Conservation (phyloP, 306 rosid genomes). For the Hippophae tibetana region DNA sequence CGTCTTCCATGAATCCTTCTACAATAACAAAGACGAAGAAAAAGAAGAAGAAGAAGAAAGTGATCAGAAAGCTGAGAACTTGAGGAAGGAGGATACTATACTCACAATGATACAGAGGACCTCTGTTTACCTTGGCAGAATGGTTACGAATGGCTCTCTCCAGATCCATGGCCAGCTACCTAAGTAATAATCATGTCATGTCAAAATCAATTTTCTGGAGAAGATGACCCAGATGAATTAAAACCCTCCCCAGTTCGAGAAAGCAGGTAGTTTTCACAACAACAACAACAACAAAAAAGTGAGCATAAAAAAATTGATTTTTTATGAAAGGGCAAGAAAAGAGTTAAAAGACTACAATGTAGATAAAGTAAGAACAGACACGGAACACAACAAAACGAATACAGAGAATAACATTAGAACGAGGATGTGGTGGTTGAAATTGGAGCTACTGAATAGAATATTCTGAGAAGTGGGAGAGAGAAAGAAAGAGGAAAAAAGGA, state of each 20-base stretch:
- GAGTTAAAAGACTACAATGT: constrained; percentile 34
- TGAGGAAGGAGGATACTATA: neutral
- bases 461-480: constrained; percentile 14
- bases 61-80: constrained; percentile 21
- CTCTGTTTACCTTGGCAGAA: constrained; percentile 54
- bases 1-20: constrained; percentile 91
- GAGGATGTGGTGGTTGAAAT: constrained; percentile 28
- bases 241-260: constrained; percentile 32
- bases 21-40: constrained; percentile 16
- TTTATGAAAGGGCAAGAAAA: constrained; percentile 2
- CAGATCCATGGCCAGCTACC: constrained; percentile 52
- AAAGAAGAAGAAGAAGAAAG: neutral
- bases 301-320: neutral
- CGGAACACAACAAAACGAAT: constrained; percentile 29
- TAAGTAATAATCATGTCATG: constrained; percentile 22
- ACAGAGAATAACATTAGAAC: constrained; percentile 19
- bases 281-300: neutral
- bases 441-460: constrained; percentile 28
- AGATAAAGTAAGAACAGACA: constrained; percentile 45
- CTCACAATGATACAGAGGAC: constrained; percentile 5
- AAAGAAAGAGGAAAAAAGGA: neutral
- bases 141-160: constrained; percentile 46
- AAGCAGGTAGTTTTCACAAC: constrained; percentile 10
- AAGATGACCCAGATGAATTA: constrained; percentile 27
- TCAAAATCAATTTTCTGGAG: constrained; percentile 30